A percentile compares a stretch with the other conserved stretches of the same genome.
These are phyloP conservation scores for Penicillium paneum DNA, from an alignment of 2,329 filamentous ascomycete species.

Conservation along the genomic window DNA sequence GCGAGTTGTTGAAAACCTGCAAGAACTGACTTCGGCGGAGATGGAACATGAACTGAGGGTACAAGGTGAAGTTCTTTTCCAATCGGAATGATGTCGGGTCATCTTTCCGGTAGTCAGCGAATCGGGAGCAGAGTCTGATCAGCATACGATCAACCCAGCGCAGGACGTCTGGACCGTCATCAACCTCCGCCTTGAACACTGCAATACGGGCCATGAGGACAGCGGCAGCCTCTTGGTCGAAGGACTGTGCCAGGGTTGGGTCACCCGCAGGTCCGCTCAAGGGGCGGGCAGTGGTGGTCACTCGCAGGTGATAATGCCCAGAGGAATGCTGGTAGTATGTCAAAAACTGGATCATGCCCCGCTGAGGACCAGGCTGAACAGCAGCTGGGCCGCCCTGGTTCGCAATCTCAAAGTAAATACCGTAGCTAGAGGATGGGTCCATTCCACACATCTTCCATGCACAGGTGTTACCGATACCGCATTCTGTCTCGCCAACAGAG, in stretches of 20 bases:
- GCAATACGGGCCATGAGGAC: slow-evolving; percentile 99
- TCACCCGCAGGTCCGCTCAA: slow-evolving; percentile 92
- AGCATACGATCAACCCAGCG: slow-evolving; percentile 99
- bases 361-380: slow-evolving; percentile 81
- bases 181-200: slow-evolving; percentile 97
- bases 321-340: slow-evolving; percentile 98
- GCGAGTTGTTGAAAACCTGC: slow-evolving; percentile 99
- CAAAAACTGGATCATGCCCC: slow-evolving; percentile 95
- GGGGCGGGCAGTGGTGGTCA: slow-evolving; percentile 88
- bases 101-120: slow-evolving; percentile 97
- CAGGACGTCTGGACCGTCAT: slow-evolving; percentile 96
- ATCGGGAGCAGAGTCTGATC: slow-evolving; percentile 90
- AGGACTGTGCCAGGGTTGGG: slow-evolving; percentile 90
- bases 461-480: slow-evolving; percentile 96
- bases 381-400: slow-evolving; percentile 83
- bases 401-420: slow-evolving; percentile 96
- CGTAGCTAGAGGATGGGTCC: slow-evolving; percentile 88
- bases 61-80: slow-evolving; percentile 98
- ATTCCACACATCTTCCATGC: slow-evolving; percentile 99
- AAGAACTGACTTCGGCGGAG: slow-evolving; percentile 94
- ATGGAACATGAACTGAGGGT: slow-evolving; percentile 99
- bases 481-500: slow-evolving; percentile 95
- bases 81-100: slow-evolving; percentile 94
- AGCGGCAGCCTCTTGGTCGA: slow-evolving; percentile 95
- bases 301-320: slow-evolving; percentile 90